These are phyloP conservation scores for Erigeron philadelphicus DNA, from an alignment of 140 eudicot genomes.

Conservation along the genomic window DNA sequence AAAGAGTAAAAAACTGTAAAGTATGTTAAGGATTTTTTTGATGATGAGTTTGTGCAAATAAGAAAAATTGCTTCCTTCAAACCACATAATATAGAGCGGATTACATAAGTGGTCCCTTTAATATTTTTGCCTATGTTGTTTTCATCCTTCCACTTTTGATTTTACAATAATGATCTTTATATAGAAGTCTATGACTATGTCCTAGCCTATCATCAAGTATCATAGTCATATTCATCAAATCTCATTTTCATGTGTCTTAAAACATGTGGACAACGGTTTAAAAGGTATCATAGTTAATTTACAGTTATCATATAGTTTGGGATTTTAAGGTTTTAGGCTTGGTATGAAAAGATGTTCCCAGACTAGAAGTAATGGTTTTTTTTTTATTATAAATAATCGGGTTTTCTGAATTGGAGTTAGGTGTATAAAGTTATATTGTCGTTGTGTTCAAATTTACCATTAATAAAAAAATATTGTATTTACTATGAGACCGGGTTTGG, in stretches of 20 bases:
- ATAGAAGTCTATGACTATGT: conserved; percentile 8
- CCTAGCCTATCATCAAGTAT: conserved; percentile 7
- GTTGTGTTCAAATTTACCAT: no score
- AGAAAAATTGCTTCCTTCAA: conserved; percentile 8
- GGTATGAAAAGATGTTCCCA: no score
- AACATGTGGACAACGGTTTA: not conserved
- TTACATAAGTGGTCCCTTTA: conserved; percentile 28
- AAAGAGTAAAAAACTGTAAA: conserved; percentile 15
- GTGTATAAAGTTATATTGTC: no score
- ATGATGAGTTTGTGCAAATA: conserved; percentile 29
- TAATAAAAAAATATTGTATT: no score
- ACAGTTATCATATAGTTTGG: not conserved
- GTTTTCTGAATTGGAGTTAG: no score
- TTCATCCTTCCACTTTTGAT: conserved; percentile 27
- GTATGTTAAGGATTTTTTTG: conserved; percentile 22
- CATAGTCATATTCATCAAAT: conserved; percentile 16
- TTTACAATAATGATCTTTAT: conserved; percentile 13
- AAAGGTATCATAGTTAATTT: not conserved
- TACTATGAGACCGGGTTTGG: no score
- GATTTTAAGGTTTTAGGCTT: no score
- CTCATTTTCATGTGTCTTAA: not conserved
- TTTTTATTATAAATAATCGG: no score
- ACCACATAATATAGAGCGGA: not conserved
- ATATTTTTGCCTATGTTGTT: conserved; percentile 3
- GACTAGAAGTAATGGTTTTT: no score